phyloP scores from a whole-genome alignment of 371 early-diverging fungal genomes.

The Lichtheimia hyalospora region DNA sequence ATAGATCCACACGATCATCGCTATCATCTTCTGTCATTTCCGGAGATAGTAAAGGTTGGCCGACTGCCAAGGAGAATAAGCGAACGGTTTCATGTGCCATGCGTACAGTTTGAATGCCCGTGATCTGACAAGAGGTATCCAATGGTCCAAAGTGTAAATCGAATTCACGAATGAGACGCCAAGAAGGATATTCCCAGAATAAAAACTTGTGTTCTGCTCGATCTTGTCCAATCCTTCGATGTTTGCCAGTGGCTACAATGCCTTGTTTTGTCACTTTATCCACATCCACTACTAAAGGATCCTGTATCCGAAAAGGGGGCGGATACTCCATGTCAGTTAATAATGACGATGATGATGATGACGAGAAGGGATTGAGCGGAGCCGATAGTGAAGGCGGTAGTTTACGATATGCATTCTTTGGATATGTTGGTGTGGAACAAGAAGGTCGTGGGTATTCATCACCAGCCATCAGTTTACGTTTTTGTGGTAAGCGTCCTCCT shows the following conservation, averaged over 20 bases:
- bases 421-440: slow-evolving; percentile 1
- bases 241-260: slow-evolving; percentile 34
- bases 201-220: slow-evolving; percentile 34
- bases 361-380: neutral
- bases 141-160: slow-evolving; percentile 21
- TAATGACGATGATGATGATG: neutral
- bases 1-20: slow-evolving; percentile 30
- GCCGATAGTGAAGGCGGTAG: neutral
- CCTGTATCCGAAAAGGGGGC: slow-evolving; percentile 31
- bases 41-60: slow-evolving; percentile 11
- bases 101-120: slow-evolving; percentile 33
- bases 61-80: slow-evolving; percentile 31
- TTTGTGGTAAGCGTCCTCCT: neutral
- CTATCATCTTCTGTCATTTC: slow-evolving; percentile 15
- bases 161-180: slow-evolving; percentile 30
- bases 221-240: slow-evolving; percentile 13
- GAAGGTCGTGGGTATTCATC: slow-evolving; percentile 4
- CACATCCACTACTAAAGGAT: slow-evolving; percentile 39
- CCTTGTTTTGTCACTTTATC: slow-evolving; percentile 30
- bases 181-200: slow-evolving; percentile 39
- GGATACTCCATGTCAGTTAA: slow-evolving; percentile 2
- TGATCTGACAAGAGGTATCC: slow-evolving; percentile 33
- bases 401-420: neutral
- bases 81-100: slow-evolving; percentile 18
- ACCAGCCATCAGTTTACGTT: neutral